Conservation (phyloP, 352 stramenopile species). For the Blastocystis sp. region DNA sequence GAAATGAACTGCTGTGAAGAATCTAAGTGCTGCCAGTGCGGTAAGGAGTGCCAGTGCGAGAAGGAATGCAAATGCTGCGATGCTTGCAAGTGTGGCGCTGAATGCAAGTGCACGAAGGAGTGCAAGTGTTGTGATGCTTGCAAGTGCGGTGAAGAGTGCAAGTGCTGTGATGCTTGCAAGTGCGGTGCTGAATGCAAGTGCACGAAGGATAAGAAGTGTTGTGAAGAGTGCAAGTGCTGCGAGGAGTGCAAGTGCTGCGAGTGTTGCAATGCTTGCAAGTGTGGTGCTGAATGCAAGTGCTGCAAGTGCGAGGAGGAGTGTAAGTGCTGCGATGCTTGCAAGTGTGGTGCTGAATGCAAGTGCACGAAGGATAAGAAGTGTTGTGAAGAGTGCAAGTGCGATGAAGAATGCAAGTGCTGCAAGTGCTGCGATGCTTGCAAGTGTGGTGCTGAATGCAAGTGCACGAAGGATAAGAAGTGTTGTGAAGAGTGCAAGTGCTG, state of each 20-base stretch:
- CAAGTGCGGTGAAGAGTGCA: not conserved
- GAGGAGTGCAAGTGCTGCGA: conserved; percentile 1
- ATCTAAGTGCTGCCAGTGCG: not conserved
- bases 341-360: conserved; percentile 12
- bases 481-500: not conserved
- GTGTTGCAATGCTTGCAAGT: too few relatives aligned
- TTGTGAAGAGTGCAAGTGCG: not conserved
- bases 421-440: not conserved
- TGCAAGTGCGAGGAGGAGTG: not conserved
- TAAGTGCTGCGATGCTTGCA: not conserved
- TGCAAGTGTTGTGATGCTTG: not conserved
- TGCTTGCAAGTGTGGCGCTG: not conserved
- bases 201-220: not conserved
- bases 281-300: too few relatives aligned
- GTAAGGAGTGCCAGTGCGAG: not conserved
- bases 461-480: not conserved
- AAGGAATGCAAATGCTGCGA: conserved; percentile 1
- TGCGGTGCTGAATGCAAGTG: not conserved
- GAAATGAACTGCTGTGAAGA: not conserved
- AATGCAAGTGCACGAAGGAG: not conserved
- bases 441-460: not conserved
- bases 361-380: not conserved
- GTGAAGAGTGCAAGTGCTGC: not conserved
- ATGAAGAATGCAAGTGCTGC: not conserved
- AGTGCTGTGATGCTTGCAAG: not conserved